Base-by-base conservation (phyloP, 805 yeast genomes). In the Suhomyces faveliae region DNA sequence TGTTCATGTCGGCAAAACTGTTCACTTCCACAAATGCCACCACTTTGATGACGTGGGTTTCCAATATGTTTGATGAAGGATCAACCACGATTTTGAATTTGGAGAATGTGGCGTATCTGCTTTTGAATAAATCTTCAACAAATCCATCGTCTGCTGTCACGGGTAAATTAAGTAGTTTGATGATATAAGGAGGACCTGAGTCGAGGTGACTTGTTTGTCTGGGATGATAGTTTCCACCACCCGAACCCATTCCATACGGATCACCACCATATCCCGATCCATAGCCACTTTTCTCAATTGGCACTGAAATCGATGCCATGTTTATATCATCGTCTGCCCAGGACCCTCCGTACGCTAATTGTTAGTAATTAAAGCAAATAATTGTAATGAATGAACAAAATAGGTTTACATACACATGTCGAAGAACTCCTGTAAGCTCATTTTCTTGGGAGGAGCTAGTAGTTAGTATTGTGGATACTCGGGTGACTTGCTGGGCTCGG, bases 71-170 rank as follows among this genome's bases (percentile, higher is more conserved):
- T 29, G 68, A 56, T 27, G 67, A 30, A 24, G 81, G 70, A 54
- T 81, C 84, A 71, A 80, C 78, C 55, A 84, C 77, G 17, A 87
- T 68, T 57, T 85, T 84, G 60, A 80, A 78, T 61, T 84, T 83
- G 45, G 73, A 74, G 54, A 70, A 79, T 29, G 73, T 72, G 48
- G 85, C 80, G 58, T 76, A 84, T 51, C 89, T 73, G 48, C 89
- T 80, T 44, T 74, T 70, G 61, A 86, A 83, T 29, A 86, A 67
- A 58, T 85, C 88, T 45, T 72, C 75, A 17, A 85, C 68, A 44
- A 79, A 74, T 44, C 68, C 68, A 19, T 78, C 74, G 44, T 78
- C 73, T 30, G 83, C 74, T 19, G 74, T 73, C 2, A 78, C 69
- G 0, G 90, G 88, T 30, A 87, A 62, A 51, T 83, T 81, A 5